Evolutionary conservation across 768 basidiomycete genomes (phyloP), one percentile per base, ranked within the genome.

Genomic region (Collybia nuda): DNA sequence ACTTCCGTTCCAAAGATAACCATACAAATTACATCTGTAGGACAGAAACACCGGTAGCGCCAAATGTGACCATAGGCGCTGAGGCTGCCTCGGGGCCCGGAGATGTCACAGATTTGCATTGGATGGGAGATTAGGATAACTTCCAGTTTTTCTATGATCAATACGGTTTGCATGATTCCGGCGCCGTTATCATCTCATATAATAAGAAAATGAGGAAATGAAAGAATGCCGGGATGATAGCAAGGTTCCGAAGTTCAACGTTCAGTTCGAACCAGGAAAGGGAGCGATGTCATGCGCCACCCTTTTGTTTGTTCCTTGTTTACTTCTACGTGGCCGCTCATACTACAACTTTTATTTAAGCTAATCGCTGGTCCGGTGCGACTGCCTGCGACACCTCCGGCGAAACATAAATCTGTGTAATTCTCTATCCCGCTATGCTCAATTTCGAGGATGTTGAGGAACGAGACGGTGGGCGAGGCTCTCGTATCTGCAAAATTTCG

Each of bases 381-480:
- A 64, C 64, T 68, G 69, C 68, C 66, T 66, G 72, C 69, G 70
- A 73, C 68, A 73, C 64, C 71, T 47, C 65, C 69, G 56, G 62
- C 61, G 55, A 63, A 61, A 56, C 58, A 60, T 54, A 53, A 46
- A 47, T 24, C 36, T 48, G 50, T 47, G 12, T 32, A 32, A 6
- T 32, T 32, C 14, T 9, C 18, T 51, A 48, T 55, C 55, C 56
- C 47, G 68, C 41, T 36, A 88, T 88, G 86, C 68, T 87, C 62
- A 90, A 90, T 69, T 95, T 96, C 63, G 95, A 98, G 71, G 95
- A 97, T 67, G 92, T 96, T 53, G 95, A 98, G 75, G 95, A 98
- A 68, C 83, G 92, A 60, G 95, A 98, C 69, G 95, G 93, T 92
- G 53, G 55, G 84, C 67, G 3, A 26, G 3, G 24, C 39, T n/a